Conservation (phyloP, 352 stramenopile species). For the Phytophthora syringae region DNA sequence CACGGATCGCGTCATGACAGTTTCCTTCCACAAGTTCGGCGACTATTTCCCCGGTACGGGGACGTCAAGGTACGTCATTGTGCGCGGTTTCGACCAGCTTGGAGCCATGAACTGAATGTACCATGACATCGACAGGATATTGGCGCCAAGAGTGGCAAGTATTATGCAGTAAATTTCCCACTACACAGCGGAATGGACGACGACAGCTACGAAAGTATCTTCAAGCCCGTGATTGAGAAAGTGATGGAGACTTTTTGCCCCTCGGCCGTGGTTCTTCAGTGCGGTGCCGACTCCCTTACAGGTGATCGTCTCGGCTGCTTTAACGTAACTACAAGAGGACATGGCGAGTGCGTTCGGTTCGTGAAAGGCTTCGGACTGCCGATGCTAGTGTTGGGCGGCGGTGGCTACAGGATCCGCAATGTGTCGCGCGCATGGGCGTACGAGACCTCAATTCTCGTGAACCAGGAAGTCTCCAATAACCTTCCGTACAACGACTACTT, state of each 20-base stretch:
- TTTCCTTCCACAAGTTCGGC: constrained; percentile 98
- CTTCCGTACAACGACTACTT: constrained; percentile 88
- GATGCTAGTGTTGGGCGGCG: constrained; percentile 83
- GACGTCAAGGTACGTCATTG: constrained; percentile 63
- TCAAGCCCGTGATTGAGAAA: constrained; percentile 96
- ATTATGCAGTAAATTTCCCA: constrained; percentile 97
- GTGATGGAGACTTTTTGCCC: constrained; percentile 90
- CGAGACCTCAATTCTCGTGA: constrained; percentile 95
- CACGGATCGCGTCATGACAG: constrained; percentile 98
- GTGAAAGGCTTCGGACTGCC: constrained; percentile 87
- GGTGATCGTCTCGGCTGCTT: constrained; percentile 98
- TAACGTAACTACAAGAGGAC: constrained; percentile 93
- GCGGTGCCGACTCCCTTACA: constrained; percentile 96
- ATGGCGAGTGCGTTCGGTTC: constrained; percentile 78
- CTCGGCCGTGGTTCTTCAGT: constrained; percentile 96
- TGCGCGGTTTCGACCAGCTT: neutral
- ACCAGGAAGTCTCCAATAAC: constrained; percentile 76
- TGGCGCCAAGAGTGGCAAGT: constrained; percentile 92
- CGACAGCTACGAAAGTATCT: constrained; percentile 94
- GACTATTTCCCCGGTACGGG: constrained; percentile 99
- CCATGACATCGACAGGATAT: constrained; percentile 90
- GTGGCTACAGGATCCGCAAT: constrained; percentile 88
- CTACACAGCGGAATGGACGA: constrained; percentile 97
- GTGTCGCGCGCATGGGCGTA: constrained; percentile 96
- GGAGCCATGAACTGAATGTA: neutral